Evolutionary conservation across 2,329 filamentous ascomycete genomes (phyloP).

Genomic region (Ascochyta koolunga): DNA sequence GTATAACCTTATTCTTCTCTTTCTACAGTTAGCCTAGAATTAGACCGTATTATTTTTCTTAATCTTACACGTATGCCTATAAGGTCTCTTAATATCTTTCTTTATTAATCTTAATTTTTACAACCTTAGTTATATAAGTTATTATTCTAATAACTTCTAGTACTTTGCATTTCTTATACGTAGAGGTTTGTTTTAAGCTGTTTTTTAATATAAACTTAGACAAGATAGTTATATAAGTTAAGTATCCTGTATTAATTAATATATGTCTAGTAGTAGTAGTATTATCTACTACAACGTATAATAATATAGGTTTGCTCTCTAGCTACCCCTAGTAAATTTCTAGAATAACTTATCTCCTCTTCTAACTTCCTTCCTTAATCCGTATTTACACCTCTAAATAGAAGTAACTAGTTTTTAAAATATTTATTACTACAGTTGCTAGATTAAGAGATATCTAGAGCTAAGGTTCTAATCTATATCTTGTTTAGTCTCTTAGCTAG

Average conservation of each 20-base stretch:
- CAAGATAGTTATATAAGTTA: not conserved
- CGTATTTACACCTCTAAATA: not conserved
- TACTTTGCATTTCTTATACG: not conserved
- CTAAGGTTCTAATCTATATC: no score
- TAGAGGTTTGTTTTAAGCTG: not conserved
- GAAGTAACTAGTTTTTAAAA: not conserved
- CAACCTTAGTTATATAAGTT: not conserved
- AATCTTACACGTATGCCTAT: slow-evolving; percentile 2
- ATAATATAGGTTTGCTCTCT: not conserved
- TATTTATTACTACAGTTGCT: no score
- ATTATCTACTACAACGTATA: not conserved
- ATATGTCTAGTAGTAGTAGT: not conserved
- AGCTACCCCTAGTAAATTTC: not conserved
- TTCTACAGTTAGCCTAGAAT: slow-evolving; percentile 6
- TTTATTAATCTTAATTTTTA: not conserved
- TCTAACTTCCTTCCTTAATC: not conserved
- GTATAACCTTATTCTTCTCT: slow-evolving; percentile 1
- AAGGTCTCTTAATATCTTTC: slow-evolving; percentile 1
- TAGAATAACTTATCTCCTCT: not conserved
- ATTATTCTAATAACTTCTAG: not conserved
- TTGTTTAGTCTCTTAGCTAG: no score
- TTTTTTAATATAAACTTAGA: not conserved
- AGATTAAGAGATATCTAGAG: no score
- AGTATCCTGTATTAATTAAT: no score
- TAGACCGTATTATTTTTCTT: slow-evolving; percentile 5